Evolutionary conservation across 2,329 filamentous ascomycete genomes (phyloP).

Genomic region (Colletotrichum ledebouriae): DNA sequence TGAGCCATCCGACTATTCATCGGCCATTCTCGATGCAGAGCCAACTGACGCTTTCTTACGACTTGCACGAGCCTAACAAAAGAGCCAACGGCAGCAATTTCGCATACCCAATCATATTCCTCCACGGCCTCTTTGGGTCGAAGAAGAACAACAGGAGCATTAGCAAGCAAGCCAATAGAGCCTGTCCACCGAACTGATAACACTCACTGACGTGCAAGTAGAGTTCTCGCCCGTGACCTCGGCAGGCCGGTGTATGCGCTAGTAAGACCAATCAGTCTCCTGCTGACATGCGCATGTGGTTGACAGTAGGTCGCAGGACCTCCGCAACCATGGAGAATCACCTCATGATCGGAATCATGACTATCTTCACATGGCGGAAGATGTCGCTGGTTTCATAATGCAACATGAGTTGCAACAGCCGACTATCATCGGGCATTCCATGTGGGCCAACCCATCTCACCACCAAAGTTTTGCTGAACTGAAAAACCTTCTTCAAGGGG

Average conservation of each 20-base stretch:
- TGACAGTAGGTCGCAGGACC: constrained; percentile 69
- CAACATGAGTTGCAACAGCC: constrained; percentile 77
- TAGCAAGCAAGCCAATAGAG: constrained; percentile 79
- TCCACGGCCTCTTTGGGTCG: constrained; percentile 94
- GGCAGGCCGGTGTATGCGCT: constrained; percentile 85
- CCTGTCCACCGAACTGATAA: constrained; percentile 32
- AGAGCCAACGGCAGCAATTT: constrained; percentile 54
- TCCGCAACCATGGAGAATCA: constrained; percentile 93
- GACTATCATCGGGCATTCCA: constrained; percentile 92
- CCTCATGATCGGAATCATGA: constrained; percentile 83
- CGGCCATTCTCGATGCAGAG: constrained; percentile 4
- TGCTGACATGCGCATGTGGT: constrained; percentile 32
- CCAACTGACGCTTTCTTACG: constrained; percentile 62
- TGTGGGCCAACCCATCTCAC: constrained; percentile 63
- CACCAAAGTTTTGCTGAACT: too few relatives aligned
- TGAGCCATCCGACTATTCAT: too few relatives aligned
- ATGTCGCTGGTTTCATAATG: constrained; percentile 83
- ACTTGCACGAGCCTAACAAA: constrained; percentile 71
- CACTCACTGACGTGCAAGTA: constrained; percentile 51
- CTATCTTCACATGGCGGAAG: constrained; percentile 85
- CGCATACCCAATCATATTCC: constrained; percentile 79
- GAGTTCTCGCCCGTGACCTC: constrained; percentile 84
- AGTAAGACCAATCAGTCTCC: constrained; percentile 60
- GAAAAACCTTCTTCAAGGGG: constrained; percentile 66
- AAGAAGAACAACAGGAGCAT: constrained; percentile 96